These are phyloP conservation scores for Byssoonygena ceratinophila DNA, from an alignment of 2,329 filamentous ascomycete species.

Conservation along the genomic window DNA sequence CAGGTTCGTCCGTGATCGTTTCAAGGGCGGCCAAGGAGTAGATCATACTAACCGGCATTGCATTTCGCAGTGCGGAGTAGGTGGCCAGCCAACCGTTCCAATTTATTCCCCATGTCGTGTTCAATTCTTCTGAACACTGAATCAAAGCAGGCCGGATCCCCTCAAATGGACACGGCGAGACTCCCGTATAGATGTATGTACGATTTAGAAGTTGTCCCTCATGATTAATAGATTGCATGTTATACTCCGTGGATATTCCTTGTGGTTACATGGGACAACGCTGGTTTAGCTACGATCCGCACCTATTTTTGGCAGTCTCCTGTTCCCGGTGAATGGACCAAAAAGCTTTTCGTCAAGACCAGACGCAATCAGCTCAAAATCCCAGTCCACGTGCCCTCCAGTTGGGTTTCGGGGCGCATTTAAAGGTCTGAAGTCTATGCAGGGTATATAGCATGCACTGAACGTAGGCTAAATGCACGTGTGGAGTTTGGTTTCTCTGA, in stretches of 20 bases:
- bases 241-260: neutral
- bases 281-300: neutral
- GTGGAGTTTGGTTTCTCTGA: no score
- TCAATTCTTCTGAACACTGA: no score
- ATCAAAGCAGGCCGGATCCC: no score
- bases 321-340: neutral
- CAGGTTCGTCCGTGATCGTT: neutral
- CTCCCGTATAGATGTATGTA: neutral
- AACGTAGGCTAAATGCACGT: neutral
- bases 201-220: neutral
- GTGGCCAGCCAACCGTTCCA: no score
- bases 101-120: no score
- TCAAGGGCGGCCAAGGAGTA: neutral
- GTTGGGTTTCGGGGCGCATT: neutral
- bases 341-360: neutral
- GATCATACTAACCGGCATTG: neutral
- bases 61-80: neutral
- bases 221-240: neutral
- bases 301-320: neutral
- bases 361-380: neutral
- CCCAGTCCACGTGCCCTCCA: neutral
- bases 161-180: neutral
- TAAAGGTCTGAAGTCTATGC: neutral
- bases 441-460: neutral
- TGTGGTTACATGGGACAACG: neutral